Conservation (phyloP, 2,329 filamentous ascomycete genomes). For the Pleurostoma richardsiae region DNA sequence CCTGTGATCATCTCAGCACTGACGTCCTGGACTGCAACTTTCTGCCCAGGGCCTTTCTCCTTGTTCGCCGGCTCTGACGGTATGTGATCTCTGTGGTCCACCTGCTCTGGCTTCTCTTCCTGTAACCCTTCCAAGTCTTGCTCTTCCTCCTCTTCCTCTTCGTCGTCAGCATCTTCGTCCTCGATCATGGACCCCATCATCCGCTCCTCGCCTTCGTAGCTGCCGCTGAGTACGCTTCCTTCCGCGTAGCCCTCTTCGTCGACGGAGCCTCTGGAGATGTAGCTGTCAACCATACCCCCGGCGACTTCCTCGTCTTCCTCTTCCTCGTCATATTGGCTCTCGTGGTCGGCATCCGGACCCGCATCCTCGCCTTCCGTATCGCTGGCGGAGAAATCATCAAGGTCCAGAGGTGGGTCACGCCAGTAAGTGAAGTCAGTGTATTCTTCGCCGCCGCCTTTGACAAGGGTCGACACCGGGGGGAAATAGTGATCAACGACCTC, state of each 20-base stretch:
- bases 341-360: constrained; percentile 39
- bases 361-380: constrained; percentile 55
- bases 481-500: constrained; percentile 99
- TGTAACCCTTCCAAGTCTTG: constrained; percentile 22
- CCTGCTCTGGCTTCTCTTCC: constrained; percentile 12
- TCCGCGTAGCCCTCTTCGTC: constrained; percentile 25
- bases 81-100: constrained; percentile 5
- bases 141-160: constrained; percentile 27
- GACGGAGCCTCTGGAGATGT: constrained; percentile 30
- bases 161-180: constrained; percentile 25
- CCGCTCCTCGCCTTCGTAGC: constrained; percentile 36
- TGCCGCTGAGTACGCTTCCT: constrained; percentile 34
- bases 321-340: constrained; percentile 39
- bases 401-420: constrained; percentile 76
- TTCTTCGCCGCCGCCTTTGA: constrained; percentile 85
- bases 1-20: constrained; percentile 56
- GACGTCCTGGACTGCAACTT: constrained; percentile 34
- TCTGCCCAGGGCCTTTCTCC: constrained; percentile 7
- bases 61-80: constrained; percentile 2
- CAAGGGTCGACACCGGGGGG: constrained; percentile 79
- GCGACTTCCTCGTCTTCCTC: constrained; percentile 35
- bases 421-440: constrained; percentile 98
- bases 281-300: constrained; percentile 39
- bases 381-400: constrained; percentile 85
- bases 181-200: constrained; percentile 34